A percentile compares a stretch with the other conserved stretches of the same genome.
Conservation (phyloP, 768 basidiomycete genomes). For the Mycena galopus region DNA sequence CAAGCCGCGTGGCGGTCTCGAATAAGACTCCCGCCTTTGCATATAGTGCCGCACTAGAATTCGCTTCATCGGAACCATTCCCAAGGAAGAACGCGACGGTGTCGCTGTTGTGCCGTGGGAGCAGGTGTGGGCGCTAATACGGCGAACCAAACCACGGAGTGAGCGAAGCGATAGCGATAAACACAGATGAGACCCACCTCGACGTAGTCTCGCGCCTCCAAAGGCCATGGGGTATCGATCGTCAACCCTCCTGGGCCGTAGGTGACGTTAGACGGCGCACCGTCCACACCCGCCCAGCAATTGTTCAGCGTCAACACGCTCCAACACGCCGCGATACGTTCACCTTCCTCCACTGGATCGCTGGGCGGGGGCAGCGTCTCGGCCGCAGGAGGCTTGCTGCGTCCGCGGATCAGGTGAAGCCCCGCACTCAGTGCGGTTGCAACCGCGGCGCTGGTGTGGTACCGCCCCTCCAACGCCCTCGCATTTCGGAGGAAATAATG, state of each 20-base stretch:
- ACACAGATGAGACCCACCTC: not conserved
- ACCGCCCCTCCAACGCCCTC: conserved; percentile 57
- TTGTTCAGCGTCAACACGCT: conserved; percentile 48
- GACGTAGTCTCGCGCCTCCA: conserved; percentile 15
- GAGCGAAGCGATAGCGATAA: not conserved
- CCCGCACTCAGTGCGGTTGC: conserved; percentile 44
- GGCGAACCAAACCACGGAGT: too few relatives aligned
- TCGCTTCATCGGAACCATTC: not conserved
- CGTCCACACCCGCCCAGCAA: conserved; percentile 48
- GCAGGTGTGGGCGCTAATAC: not conserved
- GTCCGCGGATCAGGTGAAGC: conserved; percentile 41
- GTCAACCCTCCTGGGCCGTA: conserved; percentile 41
- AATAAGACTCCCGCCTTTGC: conserved; percentile 40
- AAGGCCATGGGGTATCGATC: conserved; percentile 35
- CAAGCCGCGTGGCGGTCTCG: conserved; percentile 32
- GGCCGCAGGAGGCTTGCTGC: not conserved
- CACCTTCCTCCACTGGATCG: conserved; percentile 21
- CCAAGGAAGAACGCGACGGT: conserved; percentile 26
- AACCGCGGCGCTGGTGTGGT: conserved; percentile 55
- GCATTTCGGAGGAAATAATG: conserved; percentile 59
- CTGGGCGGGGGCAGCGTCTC: not conserved
- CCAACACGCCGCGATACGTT: conserved; percentile 31
- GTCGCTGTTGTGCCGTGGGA: conserved; percentile 12
- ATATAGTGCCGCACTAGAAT: conserved; percentile 8
- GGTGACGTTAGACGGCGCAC: conserved; percentile 49